Conservation (phyloP, 805 yeast species). For the Pichia nakasei region DNA sequence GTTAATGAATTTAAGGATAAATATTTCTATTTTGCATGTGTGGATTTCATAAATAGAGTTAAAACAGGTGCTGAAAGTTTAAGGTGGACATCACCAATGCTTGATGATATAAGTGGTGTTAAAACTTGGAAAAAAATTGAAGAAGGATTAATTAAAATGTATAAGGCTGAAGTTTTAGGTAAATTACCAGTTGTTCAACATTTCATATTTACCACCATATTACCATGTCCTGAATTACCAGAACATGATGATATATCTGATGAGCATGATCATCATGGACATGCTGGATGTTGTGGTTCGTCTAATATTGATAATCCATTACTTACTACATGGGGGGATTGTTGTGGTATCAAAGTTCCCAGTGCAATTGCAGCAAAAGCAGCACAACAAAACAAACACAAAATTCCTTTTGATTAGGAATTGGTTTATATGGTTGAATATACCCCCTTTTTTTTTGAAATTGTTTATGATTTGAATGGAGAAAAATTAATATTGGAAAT, state of each 20-base stretch:
- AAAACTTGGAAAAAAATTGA: slow-evolving; percentile 85
- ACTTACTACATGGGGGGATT: slow-evolving; percentile 82
- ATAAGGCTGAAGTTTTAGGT: slow-evolving; percentile 81
- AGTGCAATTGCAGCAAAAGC: slow-evolving; percentile 89
- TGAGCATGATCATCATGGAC: slow-evolving; percentile 14
- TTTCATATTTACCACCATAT: slow-evolving; percentile 68
- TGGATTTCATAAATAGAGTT: slow-evolving; percentile 67
- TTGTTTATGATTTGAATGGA: too few relatives aligned
- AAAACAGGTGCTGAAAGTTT: slow-evolving; percentile 65
- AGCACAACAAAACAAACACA: slow-evolving; percentile 32
- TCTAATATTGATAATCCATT: slow-evolving; percentile 22
- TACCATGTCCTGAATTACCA: slow-evolving; percentile 68
- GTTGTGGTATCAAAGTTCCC: slow-evolving; percentile 95
- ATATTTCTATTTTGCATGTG: slow-evolving; percentile 83
- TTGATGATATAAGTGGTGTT: slow-evolving; percentile 90
- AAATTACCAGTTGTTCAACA: slow-evolving; percentile 94
- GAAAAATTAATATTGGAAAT: too few relatives aligned
- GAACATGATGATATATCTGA: slow-evolving; percentile 21
- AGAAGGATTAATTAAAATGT: slow-evolving; percentile 95
- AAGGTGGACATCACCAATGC: slow-evolving; percentile 95
- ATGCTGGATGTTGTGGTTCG: slow-evolving; percentile 17
- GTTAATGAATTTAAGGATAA: slow-evolving; percentile 69
- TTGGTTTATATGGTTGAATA: too few relatives aligned
- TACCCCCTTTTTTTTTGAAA: too few relatives aligned
- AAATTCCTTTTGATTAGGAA: slow-evolving; percentile 70